Base-by-base conservation (phyloP, 129 eudicot genomes). In the Centaurea solstitialis region DNA sequence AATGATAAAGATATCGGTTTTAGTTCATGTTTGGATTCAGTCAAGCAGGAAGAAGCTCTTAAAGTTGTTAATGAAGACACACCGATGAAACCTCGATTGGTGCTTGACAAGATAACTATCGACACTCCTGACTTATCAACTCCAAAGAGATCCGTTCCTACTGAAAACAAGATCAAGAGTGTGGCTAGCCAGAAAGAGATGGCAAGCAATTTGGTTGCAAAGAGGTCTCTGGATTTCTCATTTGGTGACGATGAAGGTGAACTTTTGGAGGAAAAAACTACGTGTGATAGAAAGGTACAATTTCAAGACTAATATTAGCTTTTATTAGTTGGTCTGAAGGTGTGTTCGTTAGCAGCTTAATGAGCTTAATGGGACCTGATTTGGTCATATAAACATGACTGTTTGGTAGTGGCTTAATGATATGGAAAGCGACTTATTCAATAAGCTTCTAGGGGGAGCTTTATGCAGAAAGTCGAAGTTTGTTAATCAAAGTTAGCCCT, bases 61-160 rank as follows among this genome's bases (percentile, higher is more conserved):
- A 40, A 77, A 37, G 61, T 5, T 74, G 62, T 47, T 11, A 43
- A 41, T 70, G 89, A 74, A 81, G 85, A 61, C 28, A 93, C 96
- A 41, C 98, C 96, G 35, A 30, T 87, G 84, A 90, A 93, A 84
- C 18, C 76, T 74, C 78, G 45, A 28, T 12, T 70, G 9, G 81
- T 79, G 77, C 69, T 5, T 70, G 84, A 74, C 22, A 59, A 72
- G 23, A 10, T 93, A 39, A 59, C 38, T 28, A 75, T 89, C 3
- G 88, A 82, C 65, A 93, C 98, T n/a, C 98, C 98, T 53, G 92
- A 86, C 17, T 82, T 85, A 68, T 59, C 85, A 68, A 89, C 96
- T 77, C 98, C 98, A 40, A 88, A 82, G 80, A 80, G 97, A 80
- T 83, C 95, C n/a, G 76, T 86, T 70, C 73, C 89, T 72, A 87